Evolutionary conservation across 768 basidiomycete species (phyloP).

Genomic region (Mycena venus): DNA sequence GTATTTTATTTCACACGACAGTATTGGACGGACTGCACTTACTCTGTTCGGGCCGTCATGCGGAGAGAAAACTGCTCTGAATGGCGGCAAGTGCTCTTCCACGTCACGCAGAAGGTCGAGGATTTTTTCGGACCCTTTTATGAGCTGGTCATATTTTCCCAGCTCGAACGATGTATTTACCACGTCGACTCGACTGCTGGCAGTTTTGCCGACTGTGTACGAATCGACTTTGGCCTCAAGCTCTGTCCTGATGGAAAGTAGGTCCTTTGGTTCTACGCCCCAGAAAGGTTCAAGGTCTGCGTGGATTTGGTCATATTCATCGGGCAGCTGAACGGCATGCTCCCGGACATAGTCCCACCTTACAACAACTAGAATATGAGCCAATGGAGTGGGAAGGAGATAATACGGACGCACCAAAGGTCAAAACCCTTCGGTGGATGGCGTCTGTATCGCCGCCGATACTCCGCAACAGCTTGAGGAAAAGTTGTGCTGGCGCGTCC

Average conservation of each 20-base stretch:
- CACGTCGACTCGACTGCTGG: constrained; percentile 41
- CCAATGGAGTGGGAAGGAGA: background rate
- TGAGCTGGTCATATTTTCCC: constrained; percentile 53
- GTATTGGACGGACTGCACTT: background rate
- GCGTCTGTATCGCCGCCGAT: constrained; percentile 79
- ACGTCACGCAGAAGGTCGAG: constrained; percentile 55
- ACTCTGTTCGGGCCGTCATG: constrained; percentile 58
- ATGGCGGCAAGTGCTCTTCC: constrained; percentile 56
- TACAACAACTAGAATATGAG: constrained; percentile 27
- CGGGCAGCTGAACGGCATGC: constrained; percentile 82
- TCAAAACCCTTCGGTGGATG: constrained; percentile 91
- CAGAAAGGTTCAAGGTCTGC: constrained; percentile 89
- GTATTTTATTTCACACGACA: background rate
- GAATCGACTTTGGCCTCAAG: constrained; percentile 55
- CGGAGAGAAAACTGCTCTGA: constrained; percentile 60
- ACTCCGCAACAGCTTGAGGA: constrained; percentile 81
- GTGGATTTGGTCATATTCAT: constrained; percentile 86
- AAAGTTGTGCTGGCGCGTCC: constrained; percentile 81
- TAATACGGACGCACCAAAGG: constrained; percentile 69
- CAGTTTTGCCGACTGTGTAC: constrained; percentile 57
- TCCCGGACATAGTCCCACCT: constrained; percentile 73
- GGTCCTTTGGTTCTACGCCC: constrained; percentile 65
- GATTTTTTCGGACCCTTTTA: constrained; percentile 44
- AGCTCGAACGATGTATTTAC: constrained; percentile 51
- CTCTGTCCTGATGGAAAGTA: constrained; percentile 51